Evolutionary conservation across 73 alveolate species (phyloP).

Genomic region (Paraurostyla sp.): DNA sequence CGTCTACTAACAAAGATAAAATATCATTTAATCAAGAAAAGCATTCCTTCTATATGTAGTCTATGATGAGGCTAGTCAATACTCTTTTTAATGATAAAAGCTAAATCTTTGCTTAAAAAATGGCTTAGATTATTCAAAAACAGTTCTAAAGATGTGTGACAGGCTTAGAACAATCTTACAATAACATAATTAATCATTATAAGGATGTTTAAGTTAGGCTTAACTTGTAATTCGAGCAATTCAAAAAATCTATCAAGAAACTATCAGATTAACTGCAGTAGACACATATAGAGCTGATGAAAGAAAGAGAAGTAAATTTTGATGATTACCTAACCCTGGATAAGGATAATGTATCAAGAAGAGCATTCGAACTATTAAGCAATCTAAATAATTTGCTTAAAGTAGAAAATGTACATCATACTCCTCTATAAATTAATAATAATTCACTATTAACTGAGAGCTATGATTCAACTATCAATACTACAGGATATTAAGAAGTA

Average conservation of each 20-base stretch:
- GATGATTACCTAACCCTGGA: constrained; percentile 8
- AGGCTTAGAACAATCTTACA: background rate
- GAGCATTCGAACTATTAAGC: constrained; percentile 5
- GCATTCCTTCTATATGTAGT: constrained; percentile 1
- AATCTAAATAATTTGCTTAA: background rate
- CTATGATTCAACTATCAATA: background rate
- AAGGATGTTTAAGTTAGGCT: background rate
- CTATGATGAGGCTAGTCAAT: background rate
- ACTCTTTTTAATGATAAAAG: background rate
- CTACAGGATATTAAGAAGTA: background rate
- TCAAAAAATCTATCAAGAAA: background rate
- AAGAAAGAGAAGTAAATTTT: constrained; percentile 4
- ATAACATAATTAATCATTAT: background rate
- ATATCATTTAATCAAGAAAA: background rate
- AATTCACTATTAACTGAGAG: background rate
- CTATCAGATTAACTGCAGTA: background rate
- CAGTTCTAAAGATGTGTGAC: background rate
- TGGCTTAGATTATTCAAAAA: background rate
- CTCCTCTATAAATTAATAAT: background rate
- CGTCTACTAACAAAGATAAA: background rate
- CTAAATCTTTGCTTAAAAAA: background rate
- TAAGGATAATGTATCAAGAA: constrained; percentile 9
- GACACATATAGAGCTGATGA: constrained; percentile 4
- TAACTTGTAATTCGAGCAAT: background rate
- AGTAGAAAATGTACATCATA: background rate